Evolutionary conservation across 2,329 filamentous ascomycete species (phyloP).

Genomic region (Phyllosticta citribraziliensis): DNA sequence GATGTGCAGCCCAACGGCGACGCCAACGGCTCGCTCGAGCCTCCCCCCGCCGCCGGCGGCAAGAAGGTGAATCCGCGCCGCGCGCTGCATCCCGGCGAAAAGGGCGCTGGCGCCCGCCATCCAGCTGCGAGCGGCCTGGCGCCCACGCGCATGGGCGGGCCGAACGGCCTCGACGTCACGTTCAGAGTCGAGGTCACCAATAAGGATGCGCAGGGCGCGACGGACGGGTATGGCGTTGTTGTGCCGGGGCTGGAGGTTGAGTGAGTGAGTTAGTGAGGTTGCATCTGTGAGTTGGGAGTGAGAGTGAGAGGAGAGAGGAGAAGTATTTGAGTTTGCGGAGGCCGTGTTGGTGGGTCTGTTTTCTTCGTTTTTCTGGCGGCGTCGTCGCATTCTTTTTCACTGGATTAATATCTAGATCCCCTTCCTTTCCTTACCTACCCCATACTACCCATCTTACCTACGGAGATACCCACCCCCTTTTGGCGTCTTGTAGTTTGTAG

Average conservation of each 20-base stretch:
- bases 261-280: neutral
- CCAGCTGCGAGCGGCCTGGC: conserved; percentile 49
- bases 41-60: conserved; percentile 15
- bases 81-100: conserved; percentile 63
- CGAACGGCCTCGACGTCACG: conserved; percentile 37
- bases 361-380: too few species aligned
- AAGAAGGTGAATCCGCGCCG: conserved; percentile 52
- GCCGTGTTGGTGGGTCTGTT: too few species aligned
- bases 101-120: conserved; percentile 68
- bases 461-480: too few species aligned
- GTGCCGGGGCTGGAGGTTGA: conserved; percentile 33
- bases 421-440: too few species aligned
- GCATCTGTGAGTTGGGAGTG: too few species aligned
- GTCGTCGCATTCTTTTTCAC: too few species aligned
- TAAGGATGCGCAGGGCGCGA: conserved; percentile 33
- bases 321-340: too few species aligned
- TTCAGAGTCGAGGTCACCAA: conserved; percentile 40
- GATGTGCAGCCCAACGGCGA: neutral
- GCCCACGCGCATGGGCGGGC: conserved; percentile 34
- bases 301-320: too few species aligned
- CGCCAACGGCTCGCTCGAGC: conserved; percentile 8
- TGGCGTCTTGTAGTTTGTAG: too few species aligned
- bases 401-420: too few species aligned
- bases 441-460: too few species aligned
- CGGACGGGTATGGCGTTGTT: conserved; percentile 41